phyloP scores from a whole-genome alignment of 164 flowering plant genomes.

The Santalum album region DNA sequence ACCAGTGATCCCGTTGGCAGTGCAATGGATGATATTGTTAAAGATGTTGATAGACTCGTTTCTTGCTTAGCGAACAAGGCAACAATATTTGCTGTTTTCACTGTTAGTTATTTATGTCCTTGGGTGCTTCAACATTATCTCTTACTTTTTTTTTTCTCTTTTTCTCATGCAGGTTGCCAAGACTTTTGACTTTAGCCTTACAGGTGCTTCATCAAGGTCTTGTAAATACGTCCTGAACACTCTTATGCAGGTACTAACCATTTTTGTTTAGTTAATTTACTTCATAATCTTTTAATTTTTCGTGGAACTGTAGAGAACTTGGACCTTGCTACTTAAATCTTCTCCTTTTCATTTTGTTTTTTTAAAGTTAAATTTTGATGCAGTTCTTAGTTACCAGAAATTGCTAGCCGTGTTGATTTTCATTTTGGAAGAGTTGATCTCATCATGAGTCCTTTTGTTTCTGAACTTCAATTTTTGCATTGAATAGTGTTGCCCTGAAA shows the following conservation, averaged over 20 bases:
- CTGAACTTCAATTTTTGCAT: too few species aligned
- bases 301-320: too few species aligned
- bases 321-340: too few species aligned
- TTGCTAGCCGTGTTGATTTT: too few species aligned
- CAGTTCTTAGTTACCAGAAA: too few species aligned
- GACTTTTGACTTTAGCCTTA: constrained; percentile 85
- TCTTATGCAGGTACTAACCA: constrained; percentile 76
- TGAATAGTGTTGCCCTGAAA: too few species aligned
- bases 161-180: constrained; percentile 56
- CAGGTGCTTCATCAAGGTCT: constrained; percentile 94
- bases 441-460: too few species aligned
- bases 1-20: constrained; percentile 77
- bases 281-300: not conserved
- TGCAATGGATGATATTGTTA: constrained; percentile 70
- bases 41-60: constrained; percentile 91
- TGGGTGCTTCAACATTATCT: not conserved
- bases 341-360: too few species aligned
- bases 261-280: not conserved
- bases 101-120: not conserved
- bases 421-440: too few species aligned
- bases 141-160: not conserved
- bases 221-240: constrained; percentile 98
- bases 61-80: constrained; percentile 86
- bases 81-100: constrained; percentile 7
- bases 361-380: too few species aligned